phyloP scores from a whole-genome alignment of 2,329 filamentous ascomycete genomes.

The Diaporthe destruens region DNA sequence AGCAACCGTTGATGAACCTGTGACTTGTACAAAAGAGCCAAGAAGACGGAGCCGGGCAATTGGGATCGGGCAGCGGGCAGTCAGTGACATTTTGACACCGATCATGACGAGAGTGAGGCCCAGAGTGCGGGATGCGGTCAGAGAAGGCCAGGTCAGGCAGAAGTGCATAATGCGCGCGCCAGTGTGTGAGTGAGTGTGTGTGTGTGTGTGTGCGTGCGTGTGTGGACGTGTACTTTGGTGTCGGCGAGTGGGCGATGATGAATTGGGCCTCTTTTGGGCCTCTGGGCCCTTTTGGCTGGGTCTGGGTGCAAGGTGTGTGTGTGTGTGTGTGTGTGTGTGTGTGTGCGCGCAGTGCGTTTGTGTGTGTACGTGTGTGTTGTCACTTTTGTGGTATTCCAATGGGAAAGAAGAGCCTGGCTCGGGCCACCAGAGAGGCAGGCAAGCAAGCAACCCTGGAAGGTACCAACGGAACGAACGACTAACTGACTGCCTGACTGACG shows the following conservation, averaged over 20 bases:
- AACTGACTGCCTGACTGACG: not conserved
- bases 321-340: not conserved
- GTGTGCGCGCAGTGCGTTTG: not conserved
- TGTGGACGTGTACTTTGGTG: not conserved
- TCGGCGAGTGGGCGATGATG: conserved; percentile 53
- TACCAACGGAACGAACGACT: conserved; percentile 8
- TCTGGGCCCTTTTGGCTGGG: conserved; percentile 46
- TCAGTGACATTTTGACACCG: not conserved
- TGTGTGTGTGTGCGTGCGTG: conserved; percentile 3
- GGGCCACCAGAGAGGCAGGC: conserved; percentile 3
- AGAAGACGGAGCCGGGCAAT: conserved; percentile 9
- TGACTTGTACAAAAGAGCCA: conserved; percentile 10
- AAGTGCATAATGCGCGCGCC: conserved; percentile 53
- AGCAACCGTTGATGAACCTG: conserved; percentile 18
- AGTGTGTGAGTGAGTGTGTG: conserved; percentile 2
- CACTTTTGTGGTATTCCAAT: conserved; percentile 50
- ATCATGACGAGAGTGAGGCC: conserved; percentile 1
- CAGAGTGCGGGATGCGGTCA: conserved; percentile 31
- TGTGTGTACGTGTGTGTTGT: conserved; percentile 23
- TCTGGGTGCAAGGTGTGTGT: not conserved
- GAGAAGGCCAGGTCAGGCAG: conserved; percentile 57
- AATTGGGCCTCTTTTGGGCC: conserved; percentile 49
- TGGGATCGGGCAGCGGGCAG: not conserved
- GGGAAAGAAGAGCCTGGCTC: conserved; percentile 6
- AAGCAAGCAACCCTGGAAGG: not conserved